phyloP scores from a whole-genome alignment of 1,284 basidiomycete genomes.

The Ceratobasidium sp. region DNA sequence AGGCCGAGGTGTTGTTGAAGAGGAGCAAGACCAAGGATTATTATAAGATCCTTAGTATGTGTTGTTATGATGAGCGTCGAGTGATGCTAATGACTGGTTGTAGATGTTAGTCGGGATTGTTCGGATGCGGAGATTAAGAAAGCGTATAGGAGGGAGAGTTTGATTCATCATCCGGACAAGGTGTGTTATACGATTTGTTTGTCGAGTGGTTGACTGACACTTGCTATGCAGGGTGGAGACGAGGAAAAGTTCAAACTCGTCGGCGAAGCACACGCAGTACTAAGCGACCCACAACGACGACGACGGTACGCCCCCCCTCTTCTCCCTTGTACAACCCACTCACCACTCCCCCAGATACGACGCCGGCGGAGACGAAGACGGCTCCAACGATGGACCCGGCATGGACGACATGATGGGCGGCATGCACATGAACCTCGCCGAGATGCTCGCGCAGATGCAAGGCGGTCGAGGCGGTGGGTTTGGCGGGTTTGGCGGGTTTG shows the following conservation, averaged over 20 bases:
- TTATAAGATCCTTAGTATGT: conserved; percentile 63
- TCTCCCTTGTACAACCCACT: not conserved
- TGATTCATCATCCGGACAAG: conserved; percentile 89
- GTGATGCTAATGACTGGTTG: not conserved
- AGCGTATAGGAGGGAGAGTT: conserved; percentile 78
- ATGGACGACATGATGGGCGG: conserved; percentile 55
- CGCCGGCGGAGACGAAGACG: conserved; percentile 81
- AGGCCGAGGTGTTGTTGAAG: conserved; percentile 83
- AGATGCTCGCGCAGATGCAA: conserved; percentile 72
- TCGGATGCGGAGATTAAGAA: conserved; percentile 82
- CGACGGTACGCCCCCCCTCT: conserved; percentile 61
- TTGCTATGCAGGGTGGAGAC: conserved; percentile 60
- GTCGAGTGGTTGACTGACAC: not conserved
- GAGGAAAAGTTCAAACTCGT: conserved; percentile 85
- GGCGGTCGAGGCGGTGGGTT: conserved; percentile 55
- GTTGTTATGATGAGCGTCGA: conserved; percentile 57
- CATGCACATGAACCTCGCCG: conserved; percentile 63
- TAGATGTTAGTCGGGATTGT: conserved; percentile 68
- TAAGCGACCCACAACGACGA: conserved; percentile 77
- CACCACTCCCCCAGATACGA: conserved; percentile 64
- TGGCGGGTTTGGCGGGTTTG: conserved; percentile 52
- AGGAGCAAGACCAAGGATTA: conserved; percentile 88
- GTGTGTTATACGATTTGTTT: conserved; percentile 55
- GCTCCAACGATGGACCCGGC: conserved; percentile 62
- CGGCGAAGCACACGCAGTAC: conserved; percentile 79